phyloP scores from a whole-genome alignment of 345 rosid species.

The Aquilaria sinensis region DNA sequence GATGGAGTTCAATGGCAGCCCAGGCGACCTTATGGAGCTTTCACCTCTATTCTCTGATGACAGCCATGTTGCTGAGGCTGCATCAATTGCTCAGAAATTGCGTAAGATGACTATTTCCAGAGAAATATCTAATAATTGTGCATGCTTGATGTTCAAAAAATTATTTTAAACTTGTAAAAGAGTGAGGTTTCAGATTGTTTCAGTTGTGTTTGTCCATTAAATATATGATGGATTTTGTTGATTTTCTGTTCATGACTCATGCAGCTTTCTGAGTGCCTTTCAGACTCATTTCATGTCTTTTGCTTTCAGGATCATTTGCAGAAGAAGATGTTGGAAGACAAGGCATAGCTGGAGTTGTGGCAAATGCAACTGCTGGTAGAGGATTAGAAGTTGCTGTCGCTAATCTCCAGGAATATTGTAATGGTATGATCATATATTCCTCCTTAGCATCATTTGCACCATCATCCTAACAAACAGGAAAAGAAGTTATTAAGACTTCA shows the following conservation, averaged over 20 bases:
- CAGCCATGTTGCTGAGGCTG: conserved; percentile 95
- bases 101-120: conserved; percentile 34
- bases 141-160: no score
- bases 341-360: conserved; percentile 53
- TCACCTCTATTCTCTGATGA: conserved; percentile 94
- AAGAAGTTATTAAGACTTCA: no score
- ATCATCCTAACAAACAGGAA: not conserved
- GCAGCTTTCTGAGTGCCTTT: no score
- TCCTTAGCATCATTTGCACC: not conserved
- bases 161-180: no score
- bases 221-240: no score
- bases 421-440: conserved; percentile 39
- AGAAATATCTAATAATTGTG: no score
- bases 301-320: conserved; percentile 73
- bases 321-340: conserved; percentile 96
- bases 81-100: conserved; percentile 88
- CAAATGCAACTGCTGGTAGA: conserved; percentile 84
- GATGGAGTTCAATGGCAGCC: conserved; percentile 94
- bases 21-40: conserved; percentile 95
- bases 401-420: conserved; percentile 96
- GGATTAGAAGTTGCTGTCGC: conserved; percentile 95
- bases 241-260: no score
- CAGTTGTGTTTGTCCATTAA: no score
- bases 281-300: not conserved
- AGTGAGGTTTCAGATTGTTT: no score